Evolutionary conservation across 352 stramenopile species (phyloP).

Genomic region (Globisporangium alternatum): DNA sequence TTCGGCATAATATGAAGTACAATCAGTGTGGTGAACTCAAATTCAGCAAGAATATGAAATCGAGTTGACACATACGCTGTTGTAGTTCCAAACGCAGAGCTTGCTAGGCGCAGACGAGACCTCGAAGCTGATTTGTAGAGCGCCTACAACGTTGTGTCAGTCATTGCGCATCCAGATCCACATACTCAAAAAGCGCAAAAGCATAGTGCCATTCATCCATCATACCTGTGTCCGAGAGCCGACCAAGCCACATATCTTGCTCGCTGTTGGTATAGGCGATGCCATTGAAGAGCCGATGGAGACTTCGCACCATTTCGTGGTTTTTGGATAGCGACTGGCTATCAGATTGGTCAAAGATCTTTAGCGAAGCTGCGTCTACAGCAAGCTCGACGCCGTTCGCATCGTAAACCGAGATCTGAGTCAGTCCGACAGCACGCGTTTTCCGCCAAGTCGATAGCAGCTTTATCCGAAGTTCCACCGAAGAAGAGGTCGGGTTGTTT

Average conservation of each 20-base stretch:
- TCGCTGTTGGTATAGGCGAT: constrained; percentile 59
- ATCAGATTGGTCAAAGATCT: constrained; percentile 52
- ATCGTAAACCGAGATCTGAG: constrained; percentile 69
- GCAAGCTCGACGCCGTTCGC: constrained; percentile 49
- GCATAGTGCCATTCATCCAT: neutral
- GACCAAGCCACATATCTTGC: constrained; percentile 78
- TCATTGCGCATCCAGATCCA: neutral
- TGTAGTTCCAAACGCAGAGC: constrained; percentile 83
- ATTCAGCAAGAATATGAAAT: neutral
- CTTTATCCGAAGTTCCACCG: constrained; percentile 54
- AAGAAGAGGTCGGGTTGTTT: neutral
- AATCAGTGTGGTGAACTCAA: neutral
- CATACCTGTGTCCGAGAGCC: constrained; percentile 49
- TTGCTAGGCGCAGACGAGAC: constrained; percentile 44
- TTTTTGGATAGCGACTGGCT: constrained; percentile 45
- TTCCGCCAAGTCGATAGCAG: constrained; percentile 68
- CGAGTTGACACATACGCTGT: constrained; percentile 40
- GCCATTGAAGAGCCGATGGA: constrained; percentile 55
- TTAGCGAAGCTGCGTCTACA: constrained; percentile 39
- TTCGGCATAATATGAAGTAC: neutral
- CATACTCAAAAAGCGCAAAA: neutral
- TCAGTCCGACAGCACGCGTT: constrained; percentile 55
- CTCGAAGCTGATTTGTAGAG: constrained; percentile 57
- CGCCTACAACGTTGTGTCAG: constrained; percentile 20
- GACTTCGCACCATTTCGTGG: constrained; percentile 67